A percentile compares a stretch with the other conserved stretches of the same genome.
Evolutionary conservation across 441 rosid genomes (phyloP).

Genomic region (Hura crepitans): DNA sequence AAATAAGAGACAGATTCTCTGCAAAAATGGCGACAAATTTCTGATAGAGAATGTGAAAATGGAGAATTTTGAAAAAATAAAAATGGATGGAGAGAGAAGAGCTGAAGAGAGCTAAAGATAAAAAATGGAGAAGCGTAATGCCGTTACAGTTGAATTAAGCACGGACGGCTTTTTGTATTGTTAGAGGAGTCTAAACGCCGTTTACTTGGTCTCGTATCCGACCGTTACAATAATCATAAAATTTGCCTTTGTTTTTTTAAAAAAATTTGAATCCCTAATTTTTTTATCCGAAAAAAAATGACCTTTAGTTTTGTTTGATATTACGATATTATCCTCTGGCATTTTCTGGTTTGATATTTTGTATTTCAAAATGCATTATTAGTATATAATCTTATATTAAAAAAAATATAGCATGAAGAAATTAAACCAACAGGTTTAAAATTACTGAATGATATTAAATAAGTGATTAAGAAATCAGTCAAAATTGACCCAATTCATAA

Average conservation of each 20-base stretch:
- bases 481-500: no score
- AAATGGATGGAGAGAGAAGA: not conserved
- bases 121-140: not conserved
- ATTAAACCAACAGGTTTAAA: no score
- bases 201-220: constrained; percentile 13
- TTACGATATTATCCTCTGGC: not conserved
- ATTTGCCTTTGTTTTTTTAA: not conserved
- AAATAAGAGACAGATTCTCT: constrained; percentile 3
- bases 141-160: constrained; percentile 16
- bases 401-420: no score
- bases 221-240: constrained; percentile 22
- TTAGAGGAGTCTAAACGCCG: constrained; percentile 3
- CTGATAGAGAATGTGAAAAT: not conserved
- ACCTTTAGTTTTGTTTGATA: not conserved
- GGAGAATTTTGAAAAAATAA: not conserved
- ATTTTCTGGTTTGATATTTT: no score
- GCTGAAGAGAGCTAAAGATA: constrained; percentile 5
- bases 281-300: not conserved
- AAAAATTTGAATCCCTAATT: constrained; percentile 9
- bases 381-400: no score
- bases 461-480: no score
- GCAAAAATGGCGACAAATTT: constrained; percentile 11
- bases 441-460: no score
- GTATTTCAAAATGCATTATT: no score
- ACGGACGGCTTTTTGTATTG: constrained; percentile 9